Evolutionary conservation across 352 stramenopile species (phyloP).

Genomic region (Phytophthora ramorum): DNA sequence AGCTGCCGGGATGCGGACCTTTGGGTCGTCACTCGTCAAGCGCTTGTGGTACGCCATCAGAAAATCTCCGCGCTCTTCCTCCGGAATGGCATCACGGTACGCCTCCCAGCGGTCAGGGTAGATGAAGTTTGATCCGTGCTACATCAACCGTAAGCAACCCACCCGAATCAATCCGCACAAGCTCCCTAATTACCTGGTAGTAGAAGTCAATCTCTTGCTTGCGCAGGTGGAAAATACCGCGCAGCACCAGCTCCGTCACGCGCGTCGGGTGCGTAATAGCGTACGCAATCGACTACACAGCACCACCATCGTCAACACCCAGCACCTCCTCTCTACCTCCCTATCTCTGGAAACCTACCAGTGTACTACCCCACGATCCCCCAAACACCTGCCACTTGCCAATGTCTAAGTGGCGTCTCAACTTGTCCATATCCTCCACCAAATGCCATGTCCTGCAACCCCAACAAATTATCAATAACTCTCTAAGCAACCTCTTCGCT

Average conservation of each 20-base stretch:
- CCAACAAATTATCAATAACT: constrained; percentile 37
- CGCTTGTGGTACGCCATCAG: constrained; percentile 90
- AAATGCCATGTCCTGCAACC: constrained; percentile 83
- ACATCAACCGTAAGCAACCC: constrained; percentile 17
- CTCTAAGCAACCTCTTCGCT: constrained; percentile 83
- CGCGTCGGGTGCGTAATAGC: constrained; percentile 85
- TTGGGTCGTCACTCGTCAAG: constrained; percentile 88
- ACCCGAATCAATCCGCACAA: not conserved
- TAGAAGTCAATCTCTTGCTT: constrained; percentile 94
- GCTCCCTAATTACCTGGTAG: constrained; percentile 60
- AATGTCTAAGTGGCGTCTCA: constrained; percentile 86
- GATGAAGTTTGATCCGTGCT: constrained; percentile 84
- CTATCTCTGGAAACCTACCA: constrained; percentile 47
- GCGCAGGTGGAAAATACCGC: constrained; percentile 94
- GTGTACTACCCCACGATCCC: constrained; percentile 94
- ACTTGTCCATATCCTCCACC: constrained; percentile 94
- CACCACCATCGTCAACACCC: not conserved
- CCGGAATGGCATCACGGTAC: constrained; percentile 88
- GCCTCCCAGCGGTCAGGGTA: constrained; percentile 93
- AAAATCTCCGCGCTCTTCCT: constrained; percentile 83
- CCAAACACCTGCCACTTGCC: constrained; percentile 95
- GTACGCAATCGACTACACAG: constrained; percentile 87
- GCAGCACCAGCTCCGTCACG: constrained; percentile 91
- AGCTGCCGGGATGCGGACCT: constrained; percentile 80
- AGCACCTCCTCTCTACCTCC: not conserved